Evolutionary conservation across 1,139 yeast genomes (phyloP).

Genomic region (Pichia terricola): DNA sequence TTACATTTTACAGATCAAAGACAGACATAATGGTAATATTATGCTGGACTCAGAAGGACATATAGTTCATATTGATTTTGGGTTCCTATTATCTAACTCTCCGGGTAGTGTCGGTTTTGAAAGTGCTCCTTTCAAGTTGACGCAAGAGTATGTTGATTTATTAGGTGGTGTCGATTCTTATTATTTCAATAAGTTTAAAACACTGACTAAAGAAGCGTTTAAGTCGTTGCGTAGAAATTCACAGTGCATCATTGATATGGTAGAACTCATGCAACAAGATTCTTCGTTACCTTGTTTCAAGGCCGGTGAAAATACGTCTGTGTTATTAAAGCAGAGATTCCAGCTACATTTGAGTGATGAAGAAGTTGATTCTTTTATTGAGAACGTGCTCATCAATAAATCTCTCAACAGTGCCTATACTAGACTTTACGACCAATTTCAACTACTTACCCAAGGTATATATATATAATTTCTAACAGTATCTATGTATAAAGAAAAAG

Average conservation of each 20-base stretch:
- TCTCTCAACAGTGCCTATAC: conserved; percentile 88
- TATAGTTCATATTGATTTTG: conserved; percentile 91
- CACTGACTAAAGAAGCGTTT: conserved; percentile 63
- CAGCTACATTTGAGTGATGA: conserved; percentile 65
- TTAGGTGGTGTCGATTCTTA: conserved; percentile 68
- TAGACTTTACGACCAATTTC: conserved; percentile 87
- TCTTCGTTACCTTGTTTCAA: conserved; percentile 85
- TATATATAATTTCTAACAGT: conserved; percentile 33
- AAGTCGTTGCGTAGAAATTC: conserved; percentile 59
- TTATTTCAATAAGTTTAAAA: conserved; percentile 48
- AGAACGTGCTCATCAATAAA: conserved; percentile 59
- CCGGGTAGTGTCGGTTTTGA: conserved; percentile 97
- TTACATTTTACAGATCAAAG: conserved; percentile 83
- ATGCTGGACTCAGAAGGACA: conserved; percentile 93
- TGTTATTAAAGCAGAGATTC: conserved; percentile 67
- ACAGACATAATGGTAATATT: conserved; percentile 93
- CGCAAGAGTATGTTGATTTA: conserved; percentile 78
- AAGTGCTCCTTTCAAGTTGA: conserved; percentile 91
- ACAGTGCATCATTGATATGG: conserved; percentile 67
- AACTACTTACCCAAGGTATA: conserved; percentile 87
- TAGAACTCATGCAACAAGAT: conserved; percentile 88
- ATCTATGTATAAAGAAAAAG: neutral
- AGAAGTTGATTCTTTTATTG: conserved; percentile 73
- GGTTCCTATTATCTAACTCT: conserved; percentile 81
- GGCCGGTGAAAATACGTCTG: conserved; percentile 76